These are phyloP conservation scores for Castanospermum australe DNA, from an alignment of 306 rosid genomes.

Conservation along the genomic window DNA sequence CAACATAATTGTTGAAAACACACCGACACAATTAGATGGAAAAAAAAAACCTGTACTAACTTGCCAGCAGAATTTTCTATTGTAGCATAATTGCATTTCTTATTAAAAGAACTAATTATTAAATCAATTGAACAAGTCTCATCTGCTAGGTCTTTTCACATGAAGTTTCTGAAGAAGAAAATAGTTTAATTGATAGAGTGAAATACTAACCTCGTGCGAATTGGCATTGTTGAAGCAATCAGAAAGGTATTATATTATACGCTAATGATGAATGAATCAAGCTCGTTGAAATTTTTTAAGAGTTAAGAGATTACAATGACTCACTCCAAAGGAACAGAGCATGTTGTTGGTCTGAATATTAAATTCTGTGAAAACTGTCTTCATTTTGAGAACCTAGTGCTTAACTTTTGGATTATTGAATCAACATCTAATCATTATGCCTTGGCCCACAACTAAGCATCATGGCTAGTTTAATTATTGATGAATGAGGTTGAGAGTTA, in stretches of 20 bases:
- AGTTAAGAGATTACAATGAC: background rate
- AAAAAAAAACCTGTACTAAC: background rate
- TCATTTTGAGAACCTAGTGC: background rate
- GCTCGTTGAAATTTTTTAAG: background rate
- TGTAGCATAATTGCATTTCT: background rate
- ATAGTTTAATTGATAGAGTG: background rate
- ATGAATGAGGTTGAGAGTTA: background rate
- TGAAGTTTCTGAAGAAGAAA: background rate
- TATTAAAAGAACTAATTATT: background rate
- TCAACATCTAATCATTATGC: conserved; percentile 15
- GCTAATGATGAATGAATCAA: background rate
- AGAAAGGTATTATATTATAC: background rate
- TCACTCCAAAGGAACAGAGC: background rate
- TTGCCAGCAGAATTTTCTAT: background rate
- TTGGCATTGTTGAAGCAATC: background rate
- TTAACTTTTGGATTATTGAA: background rate
- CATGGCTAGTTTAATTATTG: background rate
- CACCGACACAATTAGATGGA: background rate
- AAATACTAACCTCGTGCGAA: background rate
- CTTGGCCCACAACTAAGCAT: background rate
- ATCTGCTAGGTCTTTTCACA: background rate
- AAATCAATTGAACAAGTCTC: background rate
- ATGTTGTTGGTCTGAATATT: background rate
- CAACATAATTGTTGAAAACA: background rate
- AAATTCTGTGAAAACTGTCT: background rate